Evolutionary conservation across 768 basidiomycete species (phyloP).

Genomic region (Agrocybe praecox): DNA sequence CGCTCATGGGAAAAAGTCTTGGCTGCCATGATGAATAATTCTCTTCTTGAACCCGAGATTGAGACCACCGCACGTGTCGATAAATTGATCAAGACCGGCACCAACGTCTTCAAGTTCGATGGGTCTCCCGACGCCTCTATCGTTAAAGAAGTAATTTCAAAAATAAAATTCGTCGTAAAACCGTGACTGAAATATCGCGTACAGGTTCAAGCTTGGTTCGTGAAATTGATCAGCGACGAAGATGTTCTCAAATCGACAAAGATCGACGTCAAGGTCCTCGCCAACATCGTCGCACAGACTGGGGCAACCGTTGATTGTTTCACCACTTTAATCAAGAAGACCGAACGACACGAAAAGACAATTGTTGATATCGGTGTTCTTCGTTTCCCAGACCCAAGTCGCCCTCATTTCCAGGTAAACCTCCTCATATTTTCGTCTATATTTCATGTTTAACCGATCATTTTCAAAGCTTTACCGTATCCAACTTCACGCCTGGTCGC

Average conservation of each 20-base stretch:
- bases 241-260: neutral
- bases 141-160: neutral
- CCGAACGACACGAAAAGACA: neutral
- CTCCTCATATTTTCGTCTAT: too few relatives aligned
- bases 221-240: neutral
- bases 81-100: neutral
- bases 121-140: neutral
- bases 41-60: neutral
- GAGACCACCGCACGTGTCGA: neutral
- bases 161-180: too few relatives aligned
- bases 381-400: neutral
- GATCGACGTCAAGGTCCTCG: neutral
- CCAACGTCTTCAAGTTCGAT: neutral
- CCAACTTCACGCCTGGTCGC: neutral
- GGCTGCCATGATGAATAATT: neutral
- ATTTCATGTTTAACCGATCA: too few relatives aligned
- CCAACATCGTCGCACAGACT: neutral
- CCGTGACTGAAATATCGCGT: neutral
- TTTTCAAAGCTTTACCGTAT: neutral
- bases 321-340: neutral
- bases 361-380: conserved; percentile 2
- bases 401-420: neutral
- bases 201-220: neutral
- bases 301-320: neutral
- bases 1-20: neutral